Base-by-base conservation (phyloP, 1,139 yeast species). In the Geotrichum histeridarum region DNA sequence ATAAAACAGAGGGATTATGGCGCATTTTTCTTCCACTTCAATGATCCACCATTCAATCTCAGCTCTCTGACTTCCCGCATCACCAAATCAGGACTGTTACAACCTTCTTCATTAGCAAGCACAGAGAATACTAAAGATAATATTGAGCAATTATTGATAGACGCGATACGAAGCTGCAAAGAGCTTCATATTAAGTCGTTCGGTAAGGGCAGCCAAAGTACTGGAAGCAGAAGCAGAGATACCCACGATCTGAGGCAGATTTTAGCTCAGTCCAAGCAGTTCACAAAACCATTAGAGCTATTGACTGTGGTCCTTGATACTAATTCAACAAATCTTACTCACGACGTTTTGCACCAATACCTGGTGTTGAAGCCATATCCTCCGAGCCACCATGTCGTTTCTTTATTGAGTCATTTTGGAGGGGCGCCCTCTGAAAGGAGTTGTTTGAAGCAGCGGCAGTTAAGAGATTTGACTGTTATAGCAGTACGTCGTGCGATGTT, bases 31-130 rank as follows among this genome's bases (percentile, higher is more conserved):
- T 50, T 52, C 32, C 48, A 53, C 31, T 50, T 55, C 38, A 52
- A 44, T 33, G 57, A 55, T 38, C 55, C 55, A 11, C 57, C 57
- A 2, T 55, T 55, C 45, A 55, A 52, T 31, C 18, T 53, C 35
- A 15, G 37, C n/a, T 33, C 55, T 4, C 52, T 55, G 11, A 47
- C 51, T 11, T 32, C 17, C 6, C 42, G 57, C 31, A 42, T 55
- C 5, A 11, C 38, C n/a, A 35, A 38, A 11, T 48, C 54, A 12
- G 57, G 54, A 14, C 55, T 53, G 30, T 33, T 50, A 8, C 43
- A 22, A 22, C n/a, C 12, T 41, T 41, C 27, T 15, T 41, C 44
- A 30, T 7, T 30, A 7, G 44, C 14, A 6, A 8, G 22, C 18
- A 44, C 9, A 35, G 14, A 8, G 39, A 17, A n/a, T 8, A 2